Evolutionary conservation across 2,329 filamentous ascomycete genomes (phyloP).

Genomic region (Trichoderma koningii): DNA sequence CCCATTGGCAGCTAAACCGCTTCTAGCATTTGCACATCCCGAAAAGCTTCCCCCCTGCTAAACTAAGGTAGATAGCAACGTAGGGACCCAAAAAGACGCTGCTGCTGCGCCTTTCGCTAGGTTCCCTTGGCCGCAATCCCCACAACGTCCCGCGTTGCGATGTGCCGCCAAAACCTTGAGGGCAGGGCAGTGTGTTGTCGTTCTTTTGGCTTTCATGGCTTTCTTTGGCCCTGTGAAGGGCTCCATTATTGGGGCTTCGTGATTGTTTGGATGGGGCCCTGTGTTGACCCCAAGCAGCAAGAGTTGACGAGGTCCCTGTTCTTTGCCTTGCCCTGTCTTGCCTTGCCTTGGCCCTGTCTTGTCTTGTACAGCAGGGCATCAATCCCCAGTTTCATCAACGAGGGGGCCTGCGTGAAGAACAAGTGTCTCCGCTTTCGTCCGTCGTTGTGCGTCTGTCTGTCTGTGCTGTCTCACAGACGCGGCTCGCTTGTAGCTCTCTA

Average conservation of each 20-base stretch:
- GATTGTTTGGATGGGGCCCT: not conserved
- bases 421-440: constrained; percentile 16
- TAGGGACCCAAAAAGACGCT: not conserved
- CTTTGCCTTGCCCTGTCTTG: too few species aligned
- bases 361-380: too few species aligned
- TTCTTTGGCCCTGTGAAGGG: too few species aligned
- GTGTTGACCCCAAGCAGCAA: not conserved
- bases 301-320: not conserved
- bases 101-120: not conserved
- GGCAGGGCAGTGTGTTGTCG: not conserved
- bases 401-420: not conserved
- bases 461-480: not conserved
- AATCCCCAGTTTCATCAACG: too few species aligned
- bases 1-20: not conserved
- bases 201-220: too few species aligned
- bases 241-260: constrained; percentile 21
- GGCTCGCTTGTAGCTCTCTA: not conserved
- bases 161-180: constrained; percentile 19
- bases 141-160: constrained; percentile 13
- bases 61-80: too few species aligned
- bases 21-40: not conserved
- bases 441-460: not conserved
- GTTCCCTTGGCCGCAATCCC: not conserved
- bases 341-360: too few species aligned
- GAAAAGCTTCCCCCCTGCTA: too few species aligned